A percentile compares a stretch with the other conserved stretches of the same genome.
phyloP scores from a whole-genome alignment of 1,139 yeast species.

The Debaryomycetaceae sp. region DNA sequence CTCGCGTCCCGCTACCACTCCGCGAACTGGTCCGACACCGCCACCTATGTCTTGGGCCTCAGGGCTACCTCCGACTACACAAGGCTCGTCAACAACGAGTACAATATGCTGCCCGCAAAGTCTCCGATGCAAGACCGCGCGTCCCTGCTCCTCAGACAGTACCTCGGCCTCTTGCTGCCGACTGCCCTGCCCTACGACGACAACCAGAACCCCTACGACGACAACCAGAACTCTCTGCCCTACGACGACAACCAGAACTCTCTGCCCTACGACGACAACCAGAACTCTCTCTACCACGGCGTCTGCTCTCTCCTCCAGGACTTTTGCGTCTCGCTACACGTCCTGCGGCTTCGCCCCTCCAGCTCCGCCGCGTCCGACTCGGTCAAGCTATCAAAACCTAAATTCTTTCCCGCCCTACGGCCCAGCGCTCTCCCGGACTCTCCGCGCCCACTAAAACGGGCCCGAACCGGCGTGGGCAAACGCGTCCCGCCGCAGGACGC shows the following conservation, averaged over 20 bases:
- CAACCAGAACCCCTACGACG: background rate
- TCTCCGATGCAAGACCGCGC: constrained; percentile 15
- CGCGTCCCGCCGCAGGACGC: background rate
- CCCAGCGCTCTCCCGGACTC: constrained; percentile 1
- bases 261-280: background rate
- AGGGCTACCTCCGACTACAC: constrained; percentile 11
- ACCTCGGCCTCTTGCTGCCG: constrained; percentile 2
- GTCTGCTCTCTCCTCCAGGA: constrained; percentile 1
- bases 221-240: background rate
- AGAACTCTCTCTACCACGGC: background rate
- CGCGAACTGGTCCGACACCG: constrained; percentile 15
- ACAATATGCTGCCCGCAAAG: constrained; percentile 10
- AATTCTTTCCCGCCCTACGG: constrained; percentile 5
- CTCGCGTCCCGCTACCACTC: constrained; percentile 17
- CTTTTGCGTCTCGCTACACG: background rate
- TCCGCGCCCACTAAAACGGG: background rate
- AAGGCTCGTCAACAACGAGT: constrained; percentile 10
- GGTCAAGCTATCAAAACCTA: no score
- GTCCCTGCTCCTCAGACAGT: constrained; percentile 7
- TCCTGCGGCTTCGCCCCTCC: background rate
- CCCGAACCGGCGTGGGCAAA: background rate
- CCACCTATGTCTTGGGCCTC: constrained; percentile 9
- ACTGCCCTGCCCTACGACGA: background rate
- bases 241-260: background rate
- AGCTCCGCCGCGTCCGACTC: background rate